A percentile compares a stretch with the other conserved stretches of the same genome.
Conservation (phyloP, 2,329 filamentous ascomycete species). For the Microdochium trichocladiopsis region DNA sequence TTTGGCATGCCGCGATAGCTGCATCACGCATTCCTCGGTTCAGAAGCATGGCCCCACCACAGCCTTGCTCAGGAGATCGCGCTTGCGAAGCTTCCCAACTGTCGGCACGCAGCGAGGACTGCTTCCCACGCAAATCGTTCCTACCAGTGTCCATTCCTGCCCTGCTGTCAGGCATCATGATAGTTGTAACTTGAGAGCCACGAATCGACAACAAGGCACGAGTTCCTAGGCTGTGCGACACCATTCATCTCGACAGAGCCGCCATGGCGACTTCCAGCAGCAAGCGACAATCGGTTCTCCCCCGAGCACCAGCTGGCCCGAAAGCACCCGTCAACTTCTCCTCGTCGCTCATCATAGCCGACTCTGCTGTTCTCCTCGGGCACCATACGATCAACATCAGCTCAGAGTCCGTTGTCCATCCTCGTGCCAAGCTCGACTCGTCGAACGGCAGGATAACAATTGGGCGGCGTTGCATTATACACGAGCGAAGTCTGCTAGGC, state of each 20-base stretch:
- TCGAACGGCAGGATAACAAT: slow-evolving; percentile 72
- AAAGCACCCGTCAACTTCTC: slow-evolving; percentile 57
- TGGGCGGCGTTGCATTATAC: slow-evolving; percentile 74
- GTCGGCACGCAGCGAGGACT: no score
- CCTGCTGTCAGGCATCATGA: neutral
- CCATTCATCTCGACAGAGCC: no score
- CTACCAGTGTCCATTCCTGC: no score
- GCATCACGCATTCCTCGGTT: no score
- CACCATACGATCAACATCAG: slow-evolving; percentile 73
- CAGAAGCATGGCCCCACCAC: no score
- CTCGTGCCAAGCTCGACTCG: slow-evolving; percentile 73
- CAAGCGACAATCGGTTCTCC: slow-evolving; percentile 12
- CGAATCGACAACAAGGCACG: no score
- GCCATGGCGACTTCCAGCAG: neutral
- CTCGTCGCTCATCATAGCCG: slow-evolving; percentile 52
- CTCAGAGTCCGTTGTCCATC: slow-evolving; percentile 76
- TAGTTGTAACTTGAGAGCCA: no score
- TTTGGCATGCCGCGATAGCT: no score
- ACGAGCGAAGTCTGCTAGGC: slow-evolving; percentile 59
- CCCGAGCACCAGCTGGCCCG: slow-evolving; percentile 45
- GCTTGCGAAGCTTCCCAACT: no score
- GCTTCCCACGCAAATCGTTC: no score
- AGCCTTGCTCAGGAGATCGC: no score
- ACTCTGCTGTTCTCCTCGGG: slow-evolving; percentile 59
- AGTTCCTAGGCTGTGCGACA: no score